A percentile compares a stretch with the other conserved stretches of the same genome.
Evolutionary conservation across 306 rosid genomes (phyloP).

Genomic region (Quercus engelmannii): DNA sequence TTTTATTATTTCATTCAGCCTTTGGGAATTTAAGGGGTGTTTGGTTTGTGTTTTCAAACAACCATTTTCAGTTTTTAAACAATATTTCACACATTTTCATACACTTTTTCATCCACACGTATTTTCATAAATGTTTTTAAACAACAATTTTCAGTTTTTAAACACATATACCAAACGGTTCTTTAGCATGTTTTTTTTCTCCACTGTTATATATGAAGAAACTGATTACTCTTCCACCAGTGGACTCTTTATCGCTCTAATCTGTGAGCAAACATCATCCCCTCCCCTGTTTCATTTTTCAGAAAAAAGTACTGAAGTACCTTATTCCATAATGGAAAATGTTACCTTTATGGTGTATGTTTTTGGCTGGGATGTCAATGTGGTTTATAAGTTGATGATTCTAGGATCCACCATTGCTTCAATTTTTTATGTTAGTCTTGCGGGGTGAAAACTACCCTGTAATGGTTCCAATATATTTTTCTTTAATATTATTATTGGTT

Average conservation of each 20-base stretch:
- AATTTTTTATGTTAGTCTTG: neutral
- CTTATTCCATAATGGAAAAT: neutral
- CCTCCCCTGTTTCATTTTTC: neutral
- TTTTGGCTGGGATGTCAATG: neutral
- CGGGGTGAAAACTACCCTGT: neutral
- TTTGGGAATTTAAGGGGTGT: neutral
- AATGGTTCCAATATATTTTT: neutral
- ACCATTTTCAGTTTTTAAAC: no score
- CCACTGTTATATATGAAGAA: neutral
- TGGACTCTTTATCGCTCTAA: neutral
- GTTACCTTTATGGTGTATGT: neutral
- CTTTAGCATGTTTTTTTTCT: neutral
- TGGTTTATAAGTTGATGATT: neutral
- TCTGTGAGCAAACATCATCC: neutral
- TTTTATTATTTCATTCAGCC: neutral
- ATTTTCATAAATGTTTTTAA: no score
- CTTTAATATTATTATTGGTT: neutral
- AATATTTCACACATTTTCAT: no score
- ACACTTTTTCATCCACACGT: no score
- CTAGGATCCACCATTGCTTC: neutral
- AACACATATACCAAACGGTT: no score
- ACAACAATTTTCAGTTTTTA: no score
- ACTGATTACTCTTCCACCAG: neutral
- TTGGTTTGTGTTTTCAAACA: no score
- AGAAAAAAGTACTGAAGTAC: neutral